phyloP scores from a whole-genome alignment of 176 grass and related monocot genomes.

The Olyra latifolia region DNA sequence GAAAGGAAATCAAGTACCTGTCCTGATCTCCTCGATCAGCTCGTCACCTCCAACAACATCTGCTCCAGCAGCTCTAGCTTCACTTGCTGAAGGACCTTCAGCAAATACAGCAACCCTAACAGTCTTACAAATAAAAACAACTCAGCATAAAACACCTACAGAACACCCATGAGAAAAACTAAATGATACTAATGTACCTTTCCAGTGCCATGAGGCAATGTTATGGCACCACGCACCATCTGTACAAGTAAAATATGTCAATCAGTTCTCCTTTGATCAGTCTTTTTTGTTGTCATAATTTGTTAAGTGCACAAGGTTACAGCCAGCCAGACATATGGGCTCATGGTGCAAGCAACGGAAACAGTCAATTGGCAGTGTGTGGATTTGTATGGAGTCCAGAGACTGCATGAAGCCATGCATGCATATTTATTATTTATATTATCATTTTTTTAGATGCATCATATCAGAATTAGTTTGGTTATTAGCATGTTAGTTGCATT shows the following conservation, averaged over 20 bases:
- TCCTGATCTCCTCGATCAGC: constrained; percentile 86
- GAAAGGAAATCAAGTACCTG: constrained; percentile 42
- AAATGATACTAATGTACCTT: constrained; percentile 46
- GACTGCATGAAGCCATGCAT: too few species aligned
- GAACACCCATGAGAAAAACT: background rate
- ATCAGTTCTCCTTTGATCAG: too few species aligned
- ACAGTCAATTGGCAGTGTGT: too few species aligned
- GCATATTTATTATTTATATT: too few species aligned
- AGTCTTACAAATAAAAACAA: constrained; percentile 43
- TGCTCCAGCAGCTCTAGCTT: constrained; percentile 84
- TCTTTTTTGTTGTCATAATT: too few species aligned
- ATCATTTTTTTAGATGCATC: background rate
- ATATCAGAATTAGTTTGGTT: too few species aligned
- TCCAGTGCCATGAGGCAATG: constrained; percentile 93
- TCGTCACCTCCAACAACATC: constrained; percentile 84
- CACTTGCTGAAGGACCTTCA: constrained; percentile 83
- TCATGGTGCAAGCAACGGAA: too few species aligned
- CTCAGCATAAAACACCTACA: constrained; percentile 24
- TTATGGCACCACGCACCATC: constrained; percentile 97
- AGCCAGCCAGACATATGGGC: too few species aligned
- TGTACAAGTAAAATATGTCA: constrained; percentile 26
- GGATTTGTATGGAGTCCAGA: too few species aligned
- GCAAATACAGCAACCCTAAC: constrained; percentile 99
- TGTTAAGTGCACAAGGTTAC: too few species aligned
- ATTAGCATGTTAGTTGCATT: too few species aligned